These are phyloP conservation scores for Phyllosticta ampelicida DNA, from an alignment of 2,329 filamentous ascomycete species.

Conservation along the genomic window DNA sequence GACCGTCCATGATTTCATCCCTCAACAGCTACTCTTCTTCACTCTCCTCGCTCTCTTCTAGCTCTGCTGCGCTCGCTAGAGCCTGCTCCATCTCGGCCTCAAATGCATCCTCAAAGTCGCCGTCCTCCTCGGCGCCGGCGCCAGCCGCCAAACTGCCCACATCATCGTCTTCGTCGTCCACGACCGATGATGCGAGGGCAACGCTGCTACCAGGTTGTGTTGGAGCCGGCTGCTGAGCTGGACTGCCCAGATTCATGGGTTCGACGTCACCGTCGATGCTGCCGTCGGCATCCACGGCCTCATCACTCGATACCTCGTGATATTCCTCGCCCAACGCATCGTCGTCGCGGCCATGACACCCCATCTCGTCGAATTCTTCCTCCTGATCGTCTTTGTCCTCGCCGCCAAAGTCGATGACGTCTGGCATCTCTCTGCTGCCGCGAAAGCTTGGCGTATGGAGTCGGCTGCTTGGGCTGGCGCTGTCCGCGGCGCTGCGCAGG, in stretches of 20 bases:
- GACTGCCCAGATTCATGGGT: conserved; percentile 23
- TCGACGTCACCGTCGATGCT: conserved; percentile 24
- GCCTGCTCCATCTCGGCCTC: conserved; percentile 34
- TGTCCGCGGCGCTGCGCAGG: conserved; percentile 33
- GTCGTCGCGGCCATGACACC: conserved; percentile 21
- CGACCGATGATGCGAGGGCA: not conserved
- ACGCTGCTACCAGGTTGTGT: not conserved
- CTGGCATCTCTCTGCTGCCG: not conserved
- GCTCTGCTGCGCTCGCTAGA: conserved; percentile 18
- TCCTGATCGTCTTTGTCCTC: conserved; percentile 15
- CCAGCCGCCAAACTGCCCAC: conserved; percentile 29
- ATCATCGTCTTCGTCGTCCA: conserved; percentile 12
- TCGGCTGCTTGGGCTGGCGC: conserved; percentile 19
- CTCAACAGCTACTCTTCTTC: conserved; percentile 33
- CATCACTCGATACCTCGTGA: conserved; percentile 14
- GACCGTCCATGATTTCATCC: not conserved
- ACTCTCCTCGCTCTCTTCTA: conserved; percentile 28
- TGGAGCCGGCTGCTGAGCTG: conserved; percentile 12
- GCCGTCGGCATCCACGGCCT: conserved; percentile 20
- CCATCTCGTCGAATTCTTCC: conserved; percentile 23
- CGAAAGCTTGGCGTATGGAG: conserved; percentile 11
- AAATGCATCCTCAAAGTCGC: conserved; percentile 29
- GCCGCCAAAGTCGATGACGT: conserved; percentile 18
- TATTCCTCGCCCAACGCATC: conserved; percentile 13
- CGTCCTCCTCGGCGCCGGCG: conserved; percentile 19